Base-by-base conservation (phyloP, 1,284 basidiomycete species). In the Malassezia nana region DNA sequence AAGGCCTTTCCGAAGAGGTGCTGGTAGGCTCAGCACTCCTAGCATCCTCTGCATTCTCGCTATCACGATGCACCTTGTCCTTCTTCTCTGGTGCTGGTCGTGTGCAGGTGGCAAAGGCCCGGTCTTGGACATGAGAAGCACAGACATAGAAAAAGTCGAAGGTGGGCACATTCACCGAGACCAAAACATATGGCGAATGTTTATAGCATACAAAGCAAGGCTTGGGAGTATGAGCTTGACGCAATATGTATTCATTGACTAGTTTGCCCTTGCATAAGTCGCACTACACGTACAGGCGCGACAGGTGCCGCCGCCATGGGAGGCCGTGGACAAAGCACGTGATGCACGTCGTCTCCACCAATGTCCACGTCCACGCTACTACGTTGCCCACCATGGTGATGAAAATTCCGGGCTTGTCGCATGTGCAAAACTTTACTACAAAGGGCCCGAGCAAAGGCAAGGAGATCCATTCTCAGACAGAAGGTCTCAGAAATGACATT, bases 401-500 rank as follows among this genome's bases (percentile, higher is more conserved):
- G 31, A 65, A 67, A 43, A 65, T 67, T 20, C 65, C 65, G 0
- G 65, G 65, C 26, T 54, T 67, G 50, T 56, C 61, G 47, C 60
- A 63, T 20, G 43, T 65, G 32, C 65, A 67, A 29, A 64, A 57
- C 15, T 67, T 67, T 46, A 67, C 65, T 8, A 51, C 42, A 6
- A 55, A 50, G 44, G 26, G 18, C 5, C 53, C 40, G 9, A 38
- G 41, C 1, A 56, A 56, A 22, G 46, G 50, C 29, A 22, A 28
- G 7, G 60, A 65, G 24, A 33, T 56, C 13, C 57, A 59, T 51
- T 59, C 61, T n/a, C 47, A 58, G 35, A 58, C 59, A 29, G 58
- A 62, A 6, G 69, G 66, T 12, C 78, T 95, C 63, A 84, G 84
- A 73, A 96, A 96, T 75, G 89, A 96, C 72, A 79, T 95, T 49